Percentiles rank a stretch among this genome's conserved stretches.
These are phyloP conservation scores for Sophora flavescens DNA, from an alignment of 306 rosid genomes.

Conservation along the genomic window DNA sequence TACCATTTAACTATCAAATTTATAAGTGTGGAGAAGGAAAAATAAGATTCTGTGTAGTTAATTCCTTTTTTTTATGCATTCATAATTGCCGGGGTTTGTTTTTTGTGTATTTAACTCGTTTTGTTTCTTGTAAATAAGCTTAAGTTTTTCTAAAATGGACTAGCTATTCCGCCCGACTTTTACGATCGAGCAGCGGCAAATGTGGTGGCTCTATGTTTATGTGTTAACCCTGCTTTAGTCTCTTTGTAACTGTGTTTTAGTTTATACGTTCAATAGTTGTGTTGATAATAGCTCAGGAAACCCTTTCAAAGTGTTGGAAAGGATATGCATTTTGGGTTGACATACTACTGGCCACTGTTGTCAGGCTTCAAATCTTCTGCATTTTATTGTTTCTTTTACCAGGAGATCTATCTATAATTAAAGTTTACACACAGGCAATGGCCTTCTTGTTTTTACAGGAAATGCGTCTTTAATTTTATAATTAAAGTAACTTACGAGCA, in stretches of 20 bases:
- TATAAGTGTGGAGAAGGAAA: not conserved
- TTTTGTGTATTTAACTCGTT: not conserved
- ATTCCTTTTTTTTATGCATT: conserved; percentile 13
- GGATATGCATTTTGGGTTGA: not conserved
- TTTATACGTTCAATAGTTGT: not conserved
- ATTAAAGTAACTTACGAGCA: not conserved
- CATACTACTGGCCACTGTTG: not conserved
- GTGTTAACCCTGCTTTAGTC: not conserved
- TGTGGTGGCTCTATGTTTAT: not conserved
- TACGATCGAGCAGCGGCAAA: not conserved
- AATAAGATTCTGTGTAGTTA: not conserved
- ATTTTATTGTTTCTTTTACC: not conserved
- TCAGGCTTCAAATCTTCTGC: not conserved
- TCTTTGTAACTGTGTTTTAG: not conserved
- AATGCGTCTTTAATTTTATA: not conserved
- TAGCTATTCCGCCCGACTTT: not conserved
- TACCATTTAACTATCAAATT: not conserved
- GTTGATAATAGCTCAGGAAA: not conserved
- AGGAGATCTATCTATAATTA: not conserved
- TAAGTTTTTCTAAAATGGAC: not conserved
- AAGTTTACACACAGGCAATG: not conserved
- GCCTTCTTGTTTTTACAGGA: not conserved
- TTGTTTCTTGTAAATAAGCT: not conserved
- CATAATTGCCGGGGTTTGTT: not conserved
- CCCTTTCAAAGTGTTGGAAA: not conserved